These are phyloP conservation scores for Aspergillus eucalypticola DNA, from an alignment of 2,329 filamentous ascomycete species.

Conservation along the genomic window DNA sequence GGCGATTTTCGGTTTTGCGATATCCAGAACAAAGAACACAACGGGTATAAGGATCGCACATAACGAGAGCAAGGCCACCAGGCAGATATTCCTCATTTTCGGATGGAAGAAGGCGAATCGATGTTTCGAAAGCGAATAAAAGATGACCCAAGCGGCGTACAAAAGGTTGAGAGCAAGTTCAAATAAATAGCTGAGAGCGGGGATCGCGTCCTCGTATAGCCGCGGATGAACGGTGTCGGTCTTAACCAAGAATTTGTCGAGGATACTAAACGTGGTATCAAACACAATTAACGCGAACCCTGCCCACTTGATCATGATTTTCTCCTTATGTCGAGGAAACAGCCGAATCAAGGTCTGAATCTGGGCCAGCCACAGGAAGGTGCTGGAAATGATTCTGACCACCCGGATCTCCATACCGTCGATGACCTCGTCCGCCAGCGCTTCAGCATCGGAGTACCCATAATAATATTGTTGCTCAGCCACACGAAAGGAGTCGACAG, in stretches of 20 bases:
- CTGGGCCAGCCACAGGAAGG: conserved; percentile 95
- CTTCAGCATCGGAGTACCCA: conserved; percentile 76
- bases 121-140: conserved; percentile 89
- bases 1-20: conserved; percentile 79
- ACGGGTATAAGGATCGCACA: conserved; percentile 83
- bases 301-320: conserved; percentile 98
- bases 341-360: conserved; percentile 94
- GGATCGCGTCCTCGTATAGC: conserved; percentile 84
- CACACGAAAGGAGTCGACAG: conserved; percentile 83
- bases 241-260: conserved; percentile 77
- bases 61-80: conserved; percentile 77
- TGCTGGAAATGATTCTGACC: conserved; percentile 89
- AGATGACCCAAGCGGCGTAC: conserved; percentile 91
- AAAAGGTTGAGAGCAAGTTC: conserved; percentile 81
- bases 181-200: conserved; percentile 87
- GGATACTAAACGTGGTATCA: conserved; percentile 84
- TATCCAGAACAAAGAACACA: conserved; percentile 90
- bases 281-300: conserved; percentile 90
- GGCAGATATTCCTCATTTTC: conserved; percentile 83
- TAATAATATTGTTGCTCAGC: conserved; percentile 77
- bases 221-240: conserved; percentile 57
- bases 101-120: conserved; percentile 88
- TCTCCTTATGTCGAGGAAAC: conserved; percentile 94
- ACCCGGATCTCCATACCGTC: conserved; percentile 83
- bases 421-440: conserved; percentile 76